Percentiles rank a stretch among this genome's conserved stretches.
These are phyloP conservation scores for Acanthamoeba comandoni DNA, from an alignment of 208 protist species.

Conservation along the genomic window DNA sequence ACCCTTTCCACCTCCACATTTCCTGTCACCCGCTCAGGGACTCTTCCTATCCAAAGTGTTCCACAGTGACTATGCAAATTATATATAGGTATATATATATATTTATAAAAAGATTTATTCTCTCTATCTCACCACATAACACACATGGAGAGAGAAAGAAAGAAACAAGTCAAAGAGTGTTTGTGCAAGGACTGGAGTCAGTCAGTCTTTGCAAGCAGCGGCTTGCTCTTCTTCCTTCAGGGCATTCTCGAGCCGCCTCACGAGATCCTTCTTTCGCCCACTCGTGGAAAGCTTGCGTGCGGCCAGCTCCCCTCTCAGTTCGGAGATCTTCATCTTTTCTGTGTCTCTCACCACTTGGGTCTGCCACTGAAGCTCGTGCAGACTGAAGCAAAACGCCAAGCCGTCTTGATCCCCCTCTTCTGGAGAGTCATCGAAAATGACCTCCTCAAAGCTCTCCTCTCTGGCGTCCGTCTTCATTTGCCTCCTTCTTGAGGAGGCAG, in stretches of 20 bases:
- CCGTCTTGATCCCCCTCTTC: slow-evolving; percentile 13
- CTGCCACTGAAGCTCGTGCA: neutral
- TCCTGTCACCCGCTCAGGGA: slow-evolving; percentile 12
- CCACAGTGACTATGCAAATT: neutral
- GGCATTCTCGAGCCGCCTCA: neutral
- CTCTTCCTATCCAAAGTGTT: neutral
- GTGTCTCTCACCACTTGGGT: slow-evolving; percentile 11
- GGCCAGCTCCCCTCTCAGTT: slow-evolving; percentile 4
- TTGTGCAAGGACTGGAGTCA: neutral
- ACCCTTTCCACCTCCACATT: slow-evolving; percentile 29
- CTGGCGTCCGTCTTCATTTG: neutral
- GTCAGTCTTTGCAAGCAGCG: too few relatives aligned
- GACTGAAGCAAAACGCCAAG: neutral
- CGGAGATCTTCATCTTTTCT: slow-evolving; percentile 11
- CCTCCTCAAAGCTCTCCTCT: neutral
- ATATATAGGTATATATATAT: neutral
- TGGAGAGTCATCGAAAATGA: slow-evolving; percentile 7
- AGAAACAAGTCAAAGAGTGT: neutral
- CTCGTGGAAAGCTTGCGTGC: neutral
- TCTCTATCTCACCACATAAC: neutral
- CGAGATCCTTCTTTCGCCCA: neutral
- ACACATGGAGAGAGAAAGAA: too few relatives aligned
- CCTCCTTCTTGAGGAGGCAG: too few relatives aligned
- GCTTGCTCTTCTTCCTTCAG: neutral
- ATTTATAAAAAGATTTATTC: slow-evolving; percentile 8